Percentiles rank a stretch among this genome's conserved stretches.
These are phyloP conservation scores for Lyophyllum decastes DNA, from an alignment of 768 basidiomycete species.

Conservation along the genomic window DNA sequence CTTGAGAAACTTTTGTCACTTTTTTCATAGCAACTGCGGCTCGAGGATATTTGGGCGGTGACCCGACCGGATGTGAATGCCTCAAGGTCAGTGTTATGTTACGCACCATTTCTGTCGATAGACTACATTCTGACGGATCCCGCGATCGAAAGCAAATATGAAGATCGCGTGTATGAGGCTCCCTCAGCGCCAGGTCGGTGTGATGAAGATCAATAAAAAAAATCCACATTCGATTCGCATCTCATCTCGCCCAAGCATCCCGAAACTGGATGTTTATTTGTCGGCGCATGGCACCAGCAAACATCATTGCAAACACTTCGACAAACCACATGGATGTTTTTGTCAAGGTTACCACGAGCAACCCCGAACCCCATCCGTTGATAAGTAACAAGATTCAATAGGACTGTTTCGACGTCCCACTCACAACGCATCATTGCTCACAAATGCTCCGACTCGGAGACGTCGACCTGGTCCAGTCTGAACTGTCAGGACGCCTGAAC, in stretches of 20 bases:
- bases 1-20: not conserved
- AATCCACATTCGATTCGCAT: not conserved
- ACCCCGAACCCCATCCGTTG: slow-evolving; percentile 7
- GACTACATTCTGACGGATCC: not conserved
- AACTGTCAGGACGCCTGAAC: not conserved
- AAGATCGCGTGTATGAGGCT: not conserved
- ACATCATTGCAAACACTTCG: not conserved
- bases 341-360: slow-evolving; percentile 9
- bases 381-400: too few relatives aligned
- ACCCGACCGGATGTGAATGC: not conserved
- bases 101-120: not conserved
- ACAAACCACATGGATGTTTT: not conserved
- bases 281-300: not conserved
- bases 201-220: not conserved
- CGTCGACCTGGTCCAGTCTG: not conserved
- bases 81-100: not conserved
- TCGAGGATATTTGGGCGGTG: not conserved
- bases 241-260: not conserved
- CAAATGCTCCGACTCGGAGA: not conserved
- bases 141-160: not conserved
- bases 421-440: not conserved
- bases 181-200: not conserved
- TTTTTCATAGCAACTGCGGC: not conserved
- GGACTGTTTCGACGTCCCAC: not conserved
- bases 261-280: slow-evolving; percentile 2